Evolutionary conservation across 148 eudicot genomes (phyloP), one percentile per base, ranked within the genome.

Genomic region (Rhododendron vialii): DNA sequence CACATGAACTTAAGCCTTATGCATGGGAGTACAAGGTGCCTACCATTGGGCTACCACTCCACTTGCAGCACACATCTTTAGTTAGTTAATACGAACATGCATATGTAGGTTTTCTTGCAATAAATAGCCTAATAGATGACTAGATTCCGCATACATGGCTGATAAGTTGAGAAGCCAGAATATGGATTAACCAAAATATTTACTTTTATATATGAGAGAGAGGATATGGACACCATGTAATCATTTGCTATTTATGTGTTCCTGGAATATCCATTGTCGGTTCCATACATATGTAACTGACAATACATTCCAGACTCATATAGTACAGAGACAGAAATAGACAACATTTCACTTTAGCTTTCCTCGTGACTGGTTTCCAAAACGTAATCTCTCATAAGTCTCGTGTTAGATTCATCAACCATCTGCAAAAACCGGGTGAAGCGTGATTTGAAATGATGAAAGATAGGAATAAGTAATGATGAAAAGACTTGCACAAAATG

Each of bases 341-440:
- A 61, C 4, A 67, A 67, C 41, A 28, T 17, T 78, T 45, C 89
- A 82, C 71, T 89, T 90, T 91, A 85, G 55, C 41, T 87, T 88
- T 91, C 89, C 41, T 82, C 91, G 41, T 90, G 92, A 83, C 90
- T 93, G 61, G 99, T 95, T 91, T 96, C 97, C 82, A 88, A 74
- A 59, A 96, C 95, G 88, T 96, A 96, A n/a, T 95, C 98, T 87
- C 96, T 94, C 99, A 96, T 96, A 38, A 96, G 87, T 84, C 85
- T 93, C 74, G 95, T 96, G 88, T 96, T 95, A 5, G 93, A 89
- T 22, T 96, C 95, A 26, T 92, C 87, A 45, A 92, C 96, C 96
- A 88, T 93, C 99, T 96, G 97, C 89, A 85, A 78, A 80, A 80
- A 67, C 61, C 26, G 57, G 57, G 43, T 14, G 61, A 84, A 41